Conservation (phyloP, 2,329 filamentous ascomycete genomes). For the Coniosporium tulheliwenetii region DNA sequence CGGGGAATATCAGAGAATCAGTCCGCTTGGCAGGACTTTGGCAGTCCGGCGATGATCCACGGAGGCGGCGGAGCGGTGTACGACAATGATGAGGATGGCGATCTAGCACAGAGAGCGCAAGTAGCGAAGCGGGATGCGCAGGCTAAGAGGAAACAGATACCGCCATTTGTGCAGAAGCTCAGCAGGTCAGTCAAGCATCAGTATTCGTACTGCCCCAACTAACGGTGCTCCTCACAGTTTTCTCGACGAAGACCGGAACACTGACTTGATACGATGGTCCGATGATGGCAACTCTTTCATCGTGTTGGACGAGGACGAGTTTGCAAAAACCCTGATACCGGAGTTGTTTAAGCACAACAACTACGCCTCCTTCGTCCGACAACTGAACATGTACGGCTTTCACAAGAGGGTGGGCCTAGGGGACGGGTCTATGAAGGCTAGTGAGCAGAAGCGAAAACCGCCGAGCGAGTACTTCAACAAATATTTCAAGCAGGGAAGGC, state of each 20-base stretch:
- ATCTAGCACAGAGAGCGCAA: constrained; percentile 64
- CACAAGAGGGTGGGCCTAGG: constrained; percentile 52
- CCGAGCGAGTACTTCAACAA: constrained; percentile 97
- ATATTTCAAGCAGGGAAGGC: constrained; percentile 85
- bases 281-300: constrained; percentile 94
- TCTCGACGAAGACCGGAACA: constrained; percentile 82
- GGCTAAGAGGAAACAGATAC: constrained; percentile 85
- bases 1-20: constrained; percentile 15
- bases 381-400: constrained; percentile 44
- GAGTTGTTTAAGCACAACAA: constrained; percentile 71
- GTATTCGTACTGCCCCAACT: constrained; percentile 4
- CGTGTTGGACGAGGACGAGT: constrained; percentile 88
- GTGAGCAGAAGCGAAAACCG: constrained; percentile 92
- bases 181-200: constrained; percentile 55
- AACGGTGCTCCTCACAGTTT: constrained; percentile 44
- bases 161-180: constrained; percentile 93
- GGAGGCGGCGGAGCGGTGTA: constrained; percentile 5
- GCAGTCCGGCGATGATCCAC: constrained; percentile 4
- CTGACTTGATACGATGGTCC: constrained; percentile 91
- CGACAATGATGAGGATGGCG: constrained; percentile 51
- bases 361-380: constrained; percentile 61
- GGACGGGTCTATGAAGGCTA: constrained; percentile 95
- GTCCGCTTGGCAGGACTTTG: constrained; percentile 13
- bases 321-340: constrained; percentile 57
- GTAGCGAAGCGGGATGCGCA: constrained; percentile 77